Evolutionary conservation across 169 alveolate genomes (phyloP), one percentile per base, ranked within the genome.

Genomic region (Amoebophrya sp.): DNA sequence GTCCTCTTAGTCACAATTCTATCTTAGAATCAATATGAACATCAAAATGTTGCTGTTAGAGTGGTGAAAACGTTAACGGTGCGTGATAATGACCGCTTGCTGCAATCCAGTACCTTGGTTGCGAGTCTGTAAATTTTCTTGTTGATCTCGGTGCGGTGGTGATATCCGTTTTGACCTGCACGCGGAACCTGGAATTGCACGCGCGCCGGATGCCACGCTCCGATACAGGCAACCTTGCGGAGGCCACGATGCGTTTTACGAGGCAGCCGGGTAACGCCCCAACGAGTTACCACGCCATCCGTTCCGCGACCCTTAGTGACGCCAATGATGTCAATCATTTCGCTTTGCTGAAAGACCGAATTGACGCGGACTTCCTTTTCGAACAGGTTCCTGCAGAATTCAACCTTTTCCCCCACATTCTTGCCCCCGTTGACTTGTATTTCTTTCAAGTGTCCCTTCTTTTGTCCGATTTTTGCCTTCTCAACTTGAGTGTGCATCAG

Each of bases 171-270:
- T 97, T 99, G 99, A 93, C 99, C 99, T 41, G 99, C 98, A 91
- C 99, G 98, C 76, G 99, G 99, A 89, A 98, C 99, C 92, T 99
- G 99, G 97, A 98, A 99, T 95, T 98, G 99, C 90, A 99, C 99
- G 83, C 99, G 96, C 54, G 99, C 99, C 89, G 99, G 99, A 96
- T 99, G 99, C 99, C 99, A 99, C 26, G 99, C 98, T 90, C 99
- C 99, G 93, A 99, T 98, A 96, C 99, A 99, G 38, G 99, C 99
- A 78, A 99, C 99, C 97, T 98, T 99, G 91, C 99, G 96, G 95
- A 98, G 97, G 78, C 99, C 99, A 94, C 99, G 98, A 95, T 99
- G 99, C 92, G 99, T 98, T 97, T 99, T 99, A 95, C 99, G 97
- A 89, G 99, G 99, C 94, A 99, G 97, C 77, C 99, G 97, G 90